These are phyloP conservation scores for Trapa incisa DNA, from an alignment of 345 rosid species.

Conservation along the genomic window DNA sequence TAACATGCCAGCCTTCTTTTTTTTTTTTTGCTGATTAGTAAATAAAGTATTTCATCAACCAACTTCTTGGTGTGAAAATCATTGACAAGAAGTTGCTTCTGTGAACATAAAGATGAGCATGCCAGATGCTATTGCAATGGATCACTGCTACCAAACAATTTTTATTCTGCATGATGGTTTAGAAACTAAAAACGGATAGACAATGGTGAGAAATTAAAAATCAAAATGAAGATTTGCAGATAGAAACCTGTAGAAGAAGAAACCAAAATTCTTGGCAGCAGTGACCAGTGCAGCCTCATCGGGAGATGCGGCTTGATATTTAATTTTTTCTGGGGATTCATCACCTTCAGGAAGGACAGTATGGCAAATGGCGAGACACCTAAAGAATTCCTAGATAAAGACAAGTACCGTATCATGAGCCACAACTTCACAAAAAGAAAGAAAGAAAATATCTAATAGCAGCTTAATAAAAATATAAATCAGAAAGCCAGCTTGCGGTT, in stretches of 20 bases:
- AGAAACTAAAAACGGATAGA: neutral
- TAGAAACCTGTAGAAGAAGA: constrained; percentile 62
- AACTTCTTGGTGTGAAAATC: no score
- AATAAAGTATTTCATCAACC: no score
- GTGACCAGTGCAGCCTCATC: constrained; percentile 97
- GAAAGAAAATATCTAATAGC: neutral
- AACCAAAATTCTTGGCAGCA: constrained; percentile 97
- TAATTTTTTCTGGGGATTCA: constrained; percentile 80
- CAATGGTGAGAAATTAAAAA: neutral
- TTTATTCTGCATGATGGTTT: no score
- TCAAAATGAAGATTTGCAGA: neutral
- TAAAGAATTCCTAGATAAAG: constrained; percentile 71
- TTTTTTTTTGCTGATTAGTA: no score
- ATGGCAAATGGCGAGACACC: constrained; percentile 99
- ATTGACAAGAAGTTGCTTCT: no score
- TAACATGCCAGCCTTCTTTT: neutral
- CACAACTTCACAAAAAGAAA: no score
- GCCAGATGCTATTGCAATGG: no score
- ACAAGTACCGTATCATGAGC: neutral
- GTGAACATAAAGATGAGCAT: neutral
- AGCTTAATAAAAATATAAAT: neutral
- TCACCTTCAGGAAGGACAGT: constrained; percentile 99
- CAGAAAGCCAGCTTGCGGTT: constrained; percentile 1
- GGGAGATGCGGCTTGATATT: constrained; percentile 98
- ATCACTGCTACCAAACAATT: no score